Base-by-base conservation (phyloP, 169 alveolate genomes). In the Cryptosporidium muris region DNA sequence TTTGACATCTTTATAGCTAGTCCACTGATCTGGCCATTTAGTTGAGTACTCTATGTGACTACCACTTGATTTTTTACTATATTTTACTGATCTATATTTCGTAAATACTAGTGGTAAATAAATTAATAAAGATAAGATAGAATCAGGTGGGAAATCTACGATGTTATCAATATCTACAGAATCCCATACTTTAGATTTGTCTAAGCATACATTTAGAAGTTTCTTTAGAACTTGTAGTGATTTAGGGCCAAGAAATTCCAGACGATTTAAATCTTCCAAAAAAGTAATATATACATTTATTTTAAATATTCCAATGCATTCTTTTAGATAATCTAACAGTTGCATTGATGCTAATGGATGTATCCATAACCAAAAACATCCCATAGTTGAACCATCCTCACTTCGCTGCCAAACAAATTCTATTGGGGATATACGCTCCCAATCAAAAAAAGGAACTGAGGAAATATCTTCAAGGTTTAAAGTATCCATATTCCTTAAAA, bases 401-500 rank as follows among this genome's bases (percentile, higher is more conserved):
- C 4, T n/a, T 36, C 60, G 67, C 14, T 25, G 25, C 85, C 85
- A 74, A 12, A 74, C 12, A 54, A 74, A 74, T 49, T 74, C 85
- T 7, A 74, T 74, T 9, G 85, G 85, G 25, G 85, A 66, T 43
- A 74, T 60, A 45, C 85, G 54, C 48, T 54, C 74, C 85, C 85
- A 74, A 16, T 56, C 25, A 37, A 54, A 74, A 74, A 58, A 58
- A 25, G 25, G 25, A 25, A 25, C 25, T 25, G 25, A 25, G 6
- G 53, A n/a, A 4, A 64, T 16, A 14, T 25, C 7, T 37, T 45
- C 58, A 40, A 64, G n/a, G 45, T 56, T 4, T 0, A 40, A 14
- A 7, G 12, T 8, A 37, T 8, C 12, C 52, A 54, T 42, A 52
- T 66, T 36, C n/a, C 51, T 34, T 6, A 40, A 6, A 4, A 47